Evolutionary conservation across 2,329 filamentous ascomycete genomes (phyloP), one percentile per base, ranked within the genome.

Genomic region (Cytospora paraplurivora): DNA sequence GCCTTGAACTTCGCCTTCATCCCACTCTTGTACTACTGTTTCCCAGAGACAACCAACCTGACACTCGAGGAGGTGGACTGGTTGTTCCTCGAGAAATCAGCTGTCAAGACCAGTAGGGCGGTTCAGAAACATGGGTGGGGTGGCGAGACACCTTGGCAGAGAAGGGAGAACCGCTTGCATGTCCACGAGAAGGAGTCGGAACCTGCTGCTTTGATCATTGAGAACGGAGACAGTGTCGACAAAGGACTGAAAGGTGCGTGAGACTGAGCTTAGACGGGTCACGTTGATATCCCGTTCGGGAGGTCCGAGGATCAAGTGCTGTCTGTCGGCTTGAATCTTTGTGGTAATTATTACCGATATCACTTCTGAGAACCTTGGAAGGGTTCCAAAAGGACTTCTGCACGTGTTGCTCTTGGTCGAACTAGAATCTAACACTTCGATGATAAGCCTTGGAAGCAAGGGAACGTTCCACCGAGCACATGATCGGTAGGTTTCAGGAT

Each of bases 61-160:
- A 75, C 72, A 1, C 74, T 85, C 0, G 82, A 85, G 67, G 80
- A 85, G 64, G 81, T 85, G 38, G 81, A 84, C 67, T 73, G 76
- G 32, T 74, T 83, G 68, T 83, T 83, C 62, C 35, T 64, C 41
- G 68, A 71, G 52, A 69, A 41, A 50, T 54, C 10, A 13, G 64
- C 61, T 1, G 61, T 66, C 10, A 63, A 56, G 49, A 66, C 52
- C 5, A 66, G 63, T n/a, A 52, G 41, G 38, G 60, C 10, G 38
- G 64, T 66, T 11, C 51, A 62, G 32, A 66, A 63, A 34, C 56
- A 66, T 5, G 64, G 64, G 10, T 66, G 64, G 64, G 64, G 61
- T 7, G 37, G 55, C 32, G 64, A 66, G 8, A 63, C 17, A 7
- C 64, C 64, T 4, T 66, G 64, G 64, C 56, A 66, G 49, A 66